Evolutionary conservation across 129 eudicot genomes (phyloP), one percentile per base, ranked within the genome.

Genomic region (Escallonia rubra): DNA sequence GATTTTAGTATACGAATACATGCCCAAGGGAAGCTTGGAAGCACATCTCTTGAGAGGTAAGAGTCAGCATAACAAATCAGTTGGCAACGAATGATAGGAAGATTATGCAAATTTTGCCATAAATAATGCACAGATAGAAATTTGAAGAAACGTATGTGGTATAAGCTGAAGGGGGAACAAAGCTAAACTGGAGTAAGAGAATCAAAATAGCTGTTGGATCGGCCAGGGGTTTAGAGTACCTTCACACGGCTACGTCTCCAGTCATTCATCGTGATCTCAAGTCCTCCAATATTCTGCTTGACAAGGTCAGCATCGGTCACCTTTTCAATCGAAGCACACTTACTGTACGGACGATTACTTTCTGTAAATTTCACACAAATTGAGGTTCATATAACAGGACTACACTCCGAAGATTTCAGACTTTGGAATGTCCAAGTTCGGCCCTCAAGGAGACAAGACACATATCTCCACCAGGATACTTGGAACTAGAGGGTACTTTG

Each of bases 251-350:
- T 46, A 68, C 62, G 41, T 59, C 39, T 11, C 75, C 82, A 2
- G 65, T 84, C 74, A 81, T 84, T 48, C 78, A 84, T 62, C 70
- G 90, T 2, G 90, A 84, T 58, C 65, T 77, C 47, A 84, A 80
- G 75, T 65, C 83, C 4, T 80, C 90, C 51, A 84, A 74, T 71
- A 74, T 84, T 64, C 66, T 84, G 4, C 78, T 84, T 13, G 83
- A 84, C 6, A 12, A 50, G 66, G 80, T 75, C 51, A 53, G 71
- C 53, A 66, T 6, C 13, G 7, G 57, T 41, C 71, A 43, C 43
- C 12, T 23, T 23, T 23, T 23, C 34, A 23, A 23, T 23, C 34
- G 34, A 23, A 23, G 34, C 34, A 23, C 34, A 23, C 34, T 23
- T 23, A 23, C 34, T 23, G 34, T 23, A 23, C 34, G 34, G 34